A percentile compares a stretch with the other conserved stretches of the same genome.
phyloP scores from a whole-genome alignment of 2,329 filamentous ascomycete species.

The Fonsecaea nubica region DNA sequence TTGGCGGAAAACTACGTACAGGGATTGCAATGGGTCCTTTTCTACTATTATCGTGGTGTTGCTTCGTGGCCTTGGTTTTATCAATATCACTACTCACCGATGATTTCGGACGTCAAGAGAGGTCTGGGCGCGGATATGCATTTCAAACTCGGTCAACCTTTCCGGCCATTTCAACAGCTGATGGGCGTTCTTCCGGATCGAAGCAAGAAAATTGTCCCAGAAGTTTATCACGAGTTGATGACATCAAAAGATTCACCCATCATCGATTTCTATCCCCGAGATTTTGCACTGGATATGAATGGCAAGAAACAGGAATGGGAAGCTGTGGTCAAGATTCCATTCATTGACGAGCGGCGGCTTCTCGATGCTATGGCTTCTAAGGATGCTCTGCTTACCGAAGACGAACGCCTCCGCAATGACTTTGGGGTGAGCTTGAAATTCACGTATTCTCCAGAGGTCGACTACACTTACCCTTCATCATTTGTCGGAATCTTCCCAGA shows the following conservation, averaged over 20 bases:
- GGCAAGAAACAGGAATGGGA: slow-evolving; percentile 99
- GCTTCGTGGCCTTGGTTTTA: slow-evolving; percentile 99
- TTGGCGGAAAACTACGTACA: slow-evolving; percentile 97
- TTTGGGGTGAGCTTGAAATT: slow-evolving; percentile 95
- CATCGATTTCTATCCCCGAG: slow-evolving; percentile 95
- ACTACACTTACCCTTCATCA: slow-evolving; percentile 86
- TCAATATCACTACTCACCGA: slow-evolving; percentile 92
- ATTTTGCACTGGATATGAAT: slow-evolving; percentile 98
- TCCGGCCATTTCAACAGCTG: slow-evolving; percentile 91
- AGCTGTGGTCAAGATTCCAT: slow-evolving; percentile 97
- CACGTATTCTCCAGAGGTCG: slow-evolving; percentile 76
- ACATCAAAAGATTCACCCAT: slow-evolving; percentile 88
- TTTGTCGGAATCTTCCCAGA: slow-evolving; percentile 90
- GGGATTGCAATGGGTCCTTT: slow-evolving; percentile 96
- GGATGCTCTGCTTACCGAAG: slow-evolving; percentile 76
- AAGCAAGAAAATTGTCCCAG: slow-evolving; percentile 94
- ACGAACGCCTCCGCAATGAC: slow-evolving; percentile 81
- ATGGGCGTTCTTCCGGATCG: slow-evolving; percentile 98
- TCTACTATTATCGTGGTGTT: slow-evolving; percentile 96
- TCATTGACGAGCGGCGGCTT: slow-evolving; percentile 90
- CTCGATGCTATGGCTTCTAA: slow-evolving; percentile 84
- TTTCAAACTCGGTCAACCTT: slow-evolving; percentile 93
- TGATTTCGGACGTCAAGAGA: slow-evolving; percentile 94
- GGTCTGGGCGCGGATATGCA: slow-evolving; percentile 86
- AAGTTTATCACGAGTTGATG: slow-evolving; percentile 89